Conservation (phyloP, 2,329 filamentous ascomycete species). For the Niveomyces coronatus region DNA sequence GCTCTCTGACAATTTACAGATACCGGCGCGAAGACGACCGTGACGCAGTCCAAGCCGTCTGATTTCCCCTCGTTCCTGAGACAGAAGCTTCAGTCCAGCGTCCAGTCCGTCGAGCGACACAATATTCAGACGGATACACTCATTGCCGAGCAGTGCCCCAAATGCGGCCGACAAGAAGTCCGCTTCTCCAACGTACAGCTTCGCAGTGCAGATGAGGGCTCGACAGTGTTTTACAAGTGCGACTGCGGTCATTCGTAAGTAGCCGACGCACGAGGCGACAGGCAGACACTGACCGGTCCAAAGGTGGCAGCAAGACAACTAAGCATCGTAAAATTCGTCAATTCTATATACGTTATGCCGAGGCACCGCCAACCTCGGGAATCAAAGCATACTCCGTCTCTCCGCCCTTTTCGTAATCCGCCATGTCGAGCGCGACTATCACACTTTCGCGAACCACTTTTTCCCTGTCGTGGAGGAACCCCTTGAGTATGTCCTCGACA, state of each 20-base stretch:
- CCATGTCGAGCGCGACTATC: conserved; percentile 94
- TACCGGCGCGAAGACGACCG: conserved; percentile 62
- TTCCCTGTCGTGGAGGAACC: conserved; percentile 82
- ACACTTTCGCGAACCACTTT: conserved; percentile 91
- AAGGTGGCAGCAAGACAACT: conserved; percentile 53
- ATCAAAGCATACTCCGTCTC: conserved; percentile 88
- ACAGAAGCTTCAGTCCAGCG: conserved; percentile 71
- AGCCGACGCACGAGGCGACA: background rate
- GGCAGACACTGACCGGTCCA: conserved; percentile 2
- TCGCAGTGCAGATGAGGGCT: conserved; percentile 88
- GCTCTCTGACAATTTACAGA: conserved; percentile 37
- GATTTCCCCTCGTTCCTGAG: conserved; percentile 87
- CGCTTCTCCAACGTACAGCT: conserved; percentile 78
- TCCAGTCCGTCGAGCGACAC: conserved; percentile 69
- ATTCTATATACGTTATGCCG: conserved; percentile 22
- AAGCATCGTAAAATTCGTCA: conserved; percentile 12
- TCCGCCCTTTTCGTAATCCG: conserved; percentile 85
- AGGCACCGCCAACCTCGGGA: conserved; percentile 46
- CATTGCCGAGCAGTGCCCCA: conserved; percentile 60
- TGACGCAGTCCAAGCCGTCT: conserved; percentile 75
- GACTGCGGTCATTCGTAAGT: conserved; percentile 75
- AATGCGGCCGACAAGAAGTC: conserved; percentile 75
- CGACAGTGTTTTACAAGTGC: conserved; percentile 83
- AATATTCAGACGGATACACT: conserved; percentile 64
- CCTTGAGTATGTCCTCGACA: conserved; percentile 74